phyloP scores from a whole-genome alignment of 257 asterid genomes.

The Coffea canephora region DNA sequence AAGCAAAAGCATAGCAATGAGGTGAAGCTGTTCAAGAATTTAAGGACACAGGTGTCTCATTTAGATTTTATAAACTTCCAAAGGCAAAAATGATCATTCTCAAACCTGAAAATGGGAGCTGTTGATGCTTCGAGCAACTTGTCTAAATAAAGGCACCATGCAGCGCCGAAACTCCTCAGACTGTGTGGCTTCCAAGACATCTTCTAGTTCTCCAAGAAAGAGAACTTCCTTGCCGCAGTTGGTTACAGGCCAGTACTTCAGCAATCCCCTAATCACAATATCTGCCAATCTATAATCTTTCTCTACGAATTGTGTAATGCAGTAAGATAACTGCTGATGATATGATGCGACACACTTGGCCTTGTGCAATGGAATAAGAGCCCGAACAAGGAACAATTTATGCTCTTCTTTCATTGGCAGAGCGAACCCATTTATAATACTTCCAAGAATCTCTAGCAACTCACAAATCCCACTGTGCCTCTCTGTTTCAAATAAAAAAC shows the following conservation, averaged over 20 bases:
- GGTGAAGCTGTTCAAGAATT: not conserved
- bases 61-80: not conserved
- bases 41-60: not conserved
- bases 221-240: slow-evolving; percentile 89
- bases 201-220: slow-evolving; percentile 85
- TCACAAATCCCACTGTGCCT: slow-evolving; percentile 73
- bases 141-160: slow-evolving; percentile 79
- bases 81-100: not conserved
- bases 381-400: slow-evolving; percentile 74
- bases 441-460: slow-evolving; percentile 86
- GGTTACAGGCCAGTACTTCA: slow-evolving; percentile 88
- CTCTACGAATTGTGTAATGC: slow-evolving; percentile 80
- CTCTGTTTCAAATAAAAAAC: slow-evolving; percentile 82
- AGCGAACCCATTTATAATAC: slow-evolving; percentile 84
- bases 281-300: slow-evolving; percentile 81
- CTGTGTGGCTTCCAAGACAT: slow-evolving; percentile 75
- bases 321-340: slow-evolving; percentile 78
- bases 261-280: slow-evolving; percentile 64
- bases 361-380: slow-evolving; percentile 84
- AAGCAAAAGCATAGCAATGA: not conserved
- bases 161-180: slow-evolving; percentile 76
- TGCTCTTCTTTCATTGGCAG: slow-evolving; percentile 96
- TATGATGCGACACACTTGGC: slow-evolving; percentile 58
- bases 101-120: slow-evolving; percentile 91
- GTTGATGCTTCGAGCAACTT: slow-evolving; percentile 70